Base-by-base conservation (phyloP, 805 yeast genomes). In the Isabelozyma rhagii region DNA sequence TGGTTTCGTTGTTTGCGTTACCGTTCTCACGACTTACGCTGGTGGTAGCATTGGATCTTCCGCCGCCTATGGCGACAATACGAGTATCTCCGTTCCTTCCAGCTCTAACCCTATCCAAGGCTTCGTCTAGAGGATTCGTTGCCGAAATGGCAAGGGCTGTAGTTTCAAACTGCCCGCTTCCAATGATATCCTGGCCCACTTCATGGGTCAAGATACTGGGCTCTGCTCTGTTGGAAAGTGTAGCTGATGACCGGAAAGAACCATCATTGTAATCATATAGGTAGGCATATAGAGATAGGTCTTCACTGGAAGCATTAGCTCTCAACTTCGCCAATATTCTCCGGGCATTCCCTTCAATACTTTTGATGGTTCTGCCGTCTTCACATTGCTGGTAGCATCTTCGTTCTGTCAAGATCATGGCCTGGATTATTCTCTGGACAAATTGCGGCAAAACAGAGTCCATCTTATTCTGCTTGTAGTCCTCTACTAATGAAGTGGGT, bases 171-270 rank as follows among this genome's bases (percentile, higher is more conserved):
- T 62, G 62, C 27, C 55, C 56, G 38, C 62, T 59, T 8, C 71
- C 67, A 41, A 66, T 41, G 39, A 71, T 63, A 38, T 67, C 67
- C 47, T 68, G 76, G n/a, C 67, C 55, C 15, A 66, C 71, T 41
- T 72, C 76, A 17, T 67, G 72, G 11, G 66, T 69, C 38, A 71
- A 57, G 8, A 73, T 69, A 31, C 60, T 65, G 4, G 78, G 77
- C 34, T 72, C 60, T 8, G 54, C 47, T 10, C 68, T 45, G 47
- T 68, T 70, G 3, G 70, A 66, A 28, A 73, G 48, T 34, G 58
- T 60, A 3, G 72, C 68, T 7, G 64, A 45, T 8, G 63, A 55
- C 17, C 67, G 59, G 50, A 57, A 58, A 34, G 61, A 46, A 5
- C 62, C 59, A 17, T 57, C 61, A 27, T 61, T 55, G 11, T 55